Percentiles rank a stretch among this genome's conserved stretches.
These are phyloP conservation scores for Penicillium palitans DNA, from an alignment of 2,329 filamentous ascomycete genomes.

Conservation along the genomic window DNA sequence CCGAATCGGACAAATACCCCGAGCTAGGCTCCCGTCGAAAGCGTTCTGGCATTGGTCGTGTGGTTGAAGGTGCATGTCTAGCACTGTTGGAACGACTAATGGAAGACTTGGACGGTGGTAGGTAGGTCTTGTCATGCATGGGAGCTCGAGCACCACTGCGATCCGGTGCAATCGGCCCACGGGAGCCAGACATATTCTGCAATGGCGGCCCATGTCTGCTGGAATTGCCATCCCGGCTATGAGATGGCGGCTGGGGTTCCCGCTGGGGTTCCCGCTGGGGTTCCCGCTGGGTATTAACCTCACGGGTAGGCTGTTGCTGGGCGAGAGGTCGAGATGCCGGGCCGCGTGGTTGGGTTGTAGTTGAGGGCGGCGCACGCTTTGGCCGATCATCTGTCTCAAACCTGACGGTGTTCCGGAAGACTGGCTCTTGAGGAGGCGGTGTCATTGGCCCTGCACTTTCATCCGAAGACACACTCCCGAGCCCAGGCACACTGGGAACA, in stretches of 20 bases:
- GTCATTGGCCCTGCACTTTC: slow-evolving; percentile 31
- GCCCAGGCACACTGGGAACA: slow-evolving; percentile 19
- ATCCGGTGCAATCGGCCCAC: slow-evolving; percentile 4
- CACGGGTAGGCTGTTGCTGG: slow-evolving; percentile 7
- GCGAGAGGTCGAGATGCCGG: slow-evolving; percentile 5
- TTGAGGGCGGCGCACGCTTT: background rate
- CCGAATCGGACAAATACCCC: slow-evolving; percentile 29
- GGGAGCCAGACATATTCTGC: slow-evolving; percentile 11
- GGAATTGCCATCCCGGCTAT: background rate
- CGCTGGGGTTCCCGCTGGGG: slow-evolving; percentile 1
- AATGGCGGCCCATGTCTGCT: slow-evolving; percentile 3
- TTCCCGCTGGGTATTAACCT: slow-evolving; percentile 2
- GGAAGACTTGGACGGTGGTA: background rate
- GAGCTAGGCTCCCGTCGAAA: slow-evolving; percentile 16
- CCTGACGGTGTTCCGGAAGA: slow-evolving; percentile 8
- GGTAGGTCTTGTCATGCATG: slow-evolving; percentile 1
- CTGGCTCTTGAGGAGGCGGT: slow-evolving; percentile 26
- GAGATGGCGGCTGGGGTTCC: slow-evolving; percentile 11
- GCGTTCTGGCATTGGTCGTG: slow-evolving; percentile 8
- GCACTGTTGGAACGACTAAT: slow-evolving; percentile 25
- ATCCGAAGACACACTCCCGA: slow-evolving; percentile 29
- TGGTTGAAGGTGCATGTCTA: slow-evolving; percentile 12
- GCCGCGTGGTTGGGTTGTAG: slow-evolving; percentile 14
- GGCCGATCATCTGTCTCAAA: background rate
- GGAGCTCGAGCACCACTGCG: slow-evolving; percentile 14